Evolutionary conservation across 257 asterid genomes (phyloP).

Genomic region (Lavandula angustifolia): DNA sequence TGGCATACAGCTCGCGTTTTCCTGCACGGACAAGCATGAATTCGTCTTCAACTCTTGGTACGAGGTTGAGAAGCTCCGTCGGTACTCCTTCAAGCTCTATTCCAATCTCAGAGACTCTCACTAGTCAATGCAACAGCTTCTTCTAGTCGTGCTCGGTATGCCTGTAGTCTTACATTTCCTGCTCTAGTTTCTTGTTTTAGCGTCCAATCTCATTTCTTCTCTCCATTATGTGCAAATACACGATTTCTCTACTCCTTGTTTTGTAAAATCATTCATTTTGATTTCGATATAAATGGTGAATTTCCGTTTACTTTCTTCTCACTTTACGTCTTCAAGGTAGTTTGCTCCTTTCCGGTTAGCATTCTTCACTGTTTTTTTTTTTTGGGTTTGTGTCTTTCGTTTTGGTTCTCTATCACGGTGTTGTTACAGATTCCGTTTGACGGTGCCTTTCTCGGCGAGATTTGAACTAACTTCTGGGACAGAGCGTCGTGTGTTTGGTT

Average conservation of each 20-base stretch:
- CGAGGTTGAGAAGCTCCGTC: conserved; percentile 89
- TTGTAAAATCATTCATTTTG: background rate
- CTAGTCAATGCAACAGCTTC: conserved; percentile 68
- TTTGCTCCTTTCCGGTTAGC: too few relatives aligned
- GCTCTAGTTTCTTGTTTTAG: conserved; percentile 28
- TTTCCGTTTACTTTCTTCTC: too few relatives aligned
- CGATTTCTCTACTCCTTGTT: conserved; percentile 13
- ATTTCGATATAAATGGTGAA: background rate
- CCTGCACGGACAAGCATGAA: conserved; percentile 88
- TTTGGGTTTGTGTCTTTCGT: too few relatives aligned
- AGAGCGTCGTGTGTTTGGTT: too few relatives aligned
- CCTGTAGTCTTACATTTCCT: conserved; percentile 21
- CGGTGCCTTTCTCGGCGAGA: too few relatives aligned
- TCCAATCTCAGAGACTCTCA: conserved; percentile 80
- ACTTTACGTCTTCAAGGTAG: too few relatives aligned
- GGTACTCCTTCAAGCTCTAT: conserved; percentile 80
- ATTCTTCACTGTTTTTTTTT: too few relatives aligned
- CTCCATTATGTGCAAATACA: conserved; percentile 28
- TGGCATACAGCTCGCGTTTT: conserved; percentile 85
- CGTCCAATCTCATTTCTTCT: background rate
- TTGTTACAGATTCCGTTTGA: too few relatives aligned
- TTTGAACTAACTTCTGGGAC: too few relatives aligned
- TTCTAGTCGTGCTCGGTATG: conserved; percentile 38
- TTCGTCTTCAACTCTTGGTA: conserved; percentile 93
- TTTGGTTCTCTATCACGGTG: too few relatives aligned